A percentile compares a stretch with the other conserved stretches of the same genome.
Conservation (phyloP, 2,329 filamentous ascomycete genomes). For the Dactylonectria macrodidyma region DNA sequence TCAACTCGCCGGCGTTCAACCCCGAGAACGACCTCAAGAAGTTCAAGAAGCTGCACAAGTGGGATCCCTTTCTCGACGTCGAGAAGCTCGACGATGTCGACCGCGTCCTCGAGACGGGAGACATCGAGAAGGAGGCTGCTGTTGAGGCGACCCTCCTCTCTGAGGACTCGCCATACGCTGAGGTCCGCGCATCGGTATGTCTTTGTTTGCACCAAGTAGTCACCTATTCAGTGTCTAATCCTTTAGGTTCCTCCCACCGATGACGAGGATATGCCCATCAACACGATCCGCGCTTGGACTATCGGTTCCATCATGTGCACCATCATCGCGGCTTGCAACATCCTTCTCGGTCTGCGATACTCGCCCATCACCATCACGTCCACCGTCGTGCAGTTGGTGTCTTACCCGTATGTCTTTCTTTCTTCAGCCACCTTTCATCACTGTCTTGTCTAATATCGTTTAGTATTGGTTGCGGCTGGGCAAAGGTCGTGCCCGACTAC, state of each 20-base stretch:
- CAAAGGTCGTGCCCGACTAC: slow-evolving; percentile 67
- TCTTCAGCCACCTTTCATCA: neutral
- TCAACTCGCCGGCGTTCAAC: slow-evolving; percentile 32
- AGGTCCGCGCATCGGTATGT: slow-evolving; percentile 59
- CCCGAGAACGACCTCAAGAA: slow-evolving; percentile 63
- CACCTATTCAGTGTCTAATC: neutral
- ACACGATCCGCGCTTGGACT: slow-evolving; percentile 75
- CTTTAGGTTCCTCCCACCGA: slow-evolving; percentile 8
- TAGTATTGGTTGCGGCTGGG: slow-evolving; percentile 65
- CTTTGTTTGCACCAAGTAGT: neutral
- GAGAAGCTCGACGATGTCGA: slow-evolving; percentile 74
- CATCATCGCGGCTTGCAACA: slow-evolving; percentile 72
- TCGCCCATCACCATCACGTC: slow-evolving; percentile 72
- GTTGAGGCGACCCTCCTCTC: slow-evolving; percentile 72
- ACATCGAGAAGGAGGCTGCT: slow-evolving; percentile 69
- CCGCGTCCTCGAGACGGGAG: slow-evolving; percentile 66
- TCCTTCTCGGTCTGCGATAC: slow-evolving; percentile 72
- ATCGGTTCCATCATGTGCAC: slow-evolving; percentile 74
- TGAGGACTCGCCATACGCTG: slow-evolving; percentile 77
- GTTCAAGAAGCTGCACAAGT: slow-evolving; percentile 72
- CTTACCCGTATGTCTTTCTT: slow-evolving; percentile 61
- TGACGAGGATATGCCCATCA: slow-evolving; percentile 67
- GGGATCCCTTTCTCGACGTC: slow-evolving; percentile 75
- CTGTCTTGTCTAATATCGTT: neutral
- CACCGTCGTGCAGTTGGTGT: slow-evolving; percentile 73